phyloP scores from a whole-genome alignment of 164 flowering plant genomes.

The Umbellularia californica region DNA sequence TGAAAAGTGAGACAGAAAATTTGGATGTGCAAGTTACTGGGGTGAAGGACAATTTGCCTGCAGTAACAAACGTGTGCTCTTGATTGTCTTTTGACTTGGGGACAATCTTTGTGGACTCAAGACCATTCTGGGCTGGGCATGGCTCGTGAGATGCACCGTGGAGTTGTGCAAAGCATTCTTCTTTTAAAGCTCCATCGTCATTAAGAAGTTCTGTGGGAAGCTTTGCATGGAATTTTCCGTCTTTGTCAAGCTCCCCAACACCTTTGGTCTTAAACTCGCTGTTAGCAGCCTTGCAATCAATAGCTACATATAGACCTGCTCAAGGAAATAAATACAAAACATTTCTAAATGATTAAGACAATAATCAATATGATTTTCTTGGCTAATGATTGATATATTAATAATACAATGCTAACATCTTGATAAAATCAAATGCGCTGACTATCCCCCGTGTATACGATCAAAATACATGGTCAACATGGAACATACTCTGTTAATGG shows the following conservation, averaged over 20 bases:
- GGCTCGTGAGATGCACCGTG: conserved; percentile 50
- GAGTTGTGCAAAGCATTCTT: conserved; percentile 75
- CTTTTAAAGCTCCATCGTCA: conserved; percentile 40
- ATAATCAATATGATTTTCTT: too few relatives aligned
- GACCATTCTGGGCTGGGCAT: conserved; percentile 54
- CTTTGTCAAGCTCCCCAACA: conserved; percentile 46
- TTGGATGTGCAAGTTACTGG: conserved; percentile 56
- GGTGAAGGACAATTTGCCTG: conserved; percentile 52
- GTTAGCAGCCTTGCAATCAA: conserved; percentile 55
- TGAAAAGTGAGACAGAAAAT: conserved; percentile 28
- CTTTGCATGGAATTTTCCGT: conserved; percentile 61
- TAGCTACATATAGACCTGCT: conserved; percentile 58
- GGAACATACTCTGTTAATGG: too few relatives aligned
- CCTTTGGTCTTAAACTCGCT: conserved; percentile 54
- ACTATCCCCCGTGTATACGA: too few relatives aligned
- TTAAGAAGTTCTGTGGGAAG: conserved; percentile 43
- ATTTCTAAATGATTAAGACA: too few relatives aligned
- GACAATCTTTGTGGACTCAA: conserved; percentile 47
- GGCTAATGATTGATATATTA: too few relatives aligned
- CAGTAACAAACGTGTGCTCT: conserved; percentile 39
- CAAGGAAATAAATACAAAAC: not conserved
- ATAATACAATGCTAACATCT: too few relatives aligned
- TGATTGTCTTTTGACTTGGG: conserved; percentile 33
- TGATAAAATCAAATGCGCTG: too few relatives aligned
- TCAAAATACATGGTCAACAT: too few relatives aligned